Evolutionary conservation across 441 rosid species (phyloP).

Genomic region (Flueggea neowawraea): DNA sequence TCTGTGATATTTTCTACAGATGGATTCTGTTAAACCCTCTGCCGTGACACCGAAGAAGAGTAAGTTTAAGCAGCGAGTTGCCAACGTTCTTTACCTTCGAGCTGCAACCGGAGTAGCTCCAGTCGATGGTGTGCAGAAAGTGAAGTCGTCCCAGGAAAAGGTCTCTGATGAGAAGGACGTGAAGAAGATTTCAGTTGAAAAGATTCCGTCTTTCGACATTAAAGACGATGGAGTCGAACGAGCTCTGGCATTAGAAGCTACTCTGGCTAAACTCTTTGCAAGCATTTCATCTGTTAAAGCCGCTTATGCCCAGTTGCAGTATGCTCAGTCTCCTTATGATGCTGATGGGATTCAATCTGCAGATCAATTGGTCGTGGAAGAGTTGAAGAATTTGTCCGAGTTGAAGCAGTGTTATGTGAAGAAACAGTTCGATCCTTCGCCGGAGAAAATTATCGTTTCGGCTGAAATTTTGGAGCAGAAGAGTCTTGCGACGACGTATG

Average conservation of each 20-base stretch:
- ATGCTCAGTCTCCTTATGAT: conserved; percentile 83
- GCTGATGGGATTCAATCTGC: conserved; percentile 64
- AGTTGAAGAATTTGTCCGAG: conserved; percentile 67
- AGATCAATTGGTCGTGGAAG: conserved; percentile 50
- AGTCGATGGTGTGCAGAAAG: conserved; percentile 42
- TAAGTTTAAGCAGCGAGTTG: conserved; percentile 54
- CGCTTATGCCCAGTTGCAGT: conserved; percentile 73
- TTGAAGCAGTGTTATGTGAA: conserved; percentile 66
- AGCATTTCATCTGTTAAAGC: conserved; percentile 67
- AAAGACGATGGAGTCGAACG: conserved; percentile 39
- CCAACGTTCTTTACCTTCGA: conserved; percentile 57
- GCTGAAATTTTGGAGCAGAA: conserved; percentile 80
- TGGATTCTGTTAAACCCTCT: conserved; percentile 67
- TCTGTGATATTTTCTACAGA: conserved; percentile 32
- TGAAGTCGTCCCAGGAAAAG: conserved; percentile 27
- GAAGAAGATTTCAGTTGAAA: conserved; percentile 20
- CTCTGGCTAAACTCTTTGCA: conserved; percentile 70
- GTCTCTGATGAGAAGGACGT: conserved; percentile 25
- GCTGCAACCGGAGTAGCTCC: conserved; percentile 58
- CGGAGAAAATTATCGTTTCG: conserved; percentile 37
- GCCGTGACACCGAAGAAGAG: conserved; percentile 49
- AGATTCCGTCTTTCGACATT: conserved; percentile 31
- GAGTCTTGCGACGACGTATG: conserved; percentile 53
- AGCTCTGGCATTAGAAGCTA: conserved; percentile 51
- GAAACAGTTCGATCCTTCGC: conserved; percentile 63